Evolutionary conservation across 495 filamentous ascomycete species (phyloP).

Genomic region (Annulohypoxylon moriforme): DNA sequence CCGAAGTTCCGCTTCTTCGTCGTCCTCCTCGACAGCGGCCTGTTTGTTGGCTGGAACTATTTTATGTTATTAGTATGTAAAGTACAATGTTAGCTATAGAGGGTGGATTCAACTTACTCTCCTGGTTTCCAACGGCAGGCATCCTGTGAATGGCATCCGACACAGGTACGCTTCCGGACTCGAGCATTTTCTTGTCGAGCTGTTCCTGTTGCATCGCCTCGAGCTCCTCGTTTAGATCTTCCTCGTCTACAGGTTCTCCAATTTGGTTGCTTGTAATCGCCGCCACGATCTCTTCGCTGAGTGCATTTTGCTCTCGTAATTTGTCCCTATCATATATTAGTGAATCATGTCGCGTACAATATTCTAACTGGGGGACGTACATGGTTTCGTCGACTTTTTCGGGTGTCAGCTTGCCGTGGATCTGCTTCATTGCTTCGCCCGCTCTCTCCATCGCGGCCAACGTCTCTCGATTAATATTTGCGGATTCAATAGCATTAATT

Average conservation of each 20-base stretch:
- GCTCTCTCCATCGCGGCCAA: slow-evolving; percentile 93
- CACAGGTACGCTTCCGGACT: slow-evolving; percentile 78
- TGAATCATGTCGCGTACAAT: slow-evolving; percentile 30
- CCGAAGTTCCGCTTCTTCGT: slow-evolving; percentile 94
- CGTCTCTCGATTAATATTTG: slow-evolving; percentile 98
- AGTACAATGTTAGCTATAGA: background rate
- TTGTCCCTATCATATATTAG: slow-evolving; percentile 73
- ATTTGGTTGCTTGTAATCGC: slow-evolving; percentile 80
- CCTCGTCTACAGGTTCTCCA: slow-evolving; percentile 82
- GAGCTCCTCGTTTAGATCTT: slow-evolving; percentile 82
- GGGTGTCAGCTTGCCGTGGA: slow-evolving; percentile 89
- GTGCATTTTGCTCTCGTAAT: slow-evolving; percentile 89
- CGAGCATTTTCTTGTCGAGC: slow-evolving; percentile 92
- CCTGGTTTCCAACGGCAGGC: slow-evolving; percentile 76
- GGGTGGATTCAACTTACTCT: slow-evolving; percentile 69
- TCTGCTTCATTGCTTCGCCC: slow-evolving; percentile 86
- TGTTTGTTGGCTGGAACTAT: slow-evolving; percentile 69
- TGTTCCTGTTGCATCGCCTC: slow-evolving; percentile 84
- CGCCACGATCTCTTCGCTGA: slow-evolving; percentile 90
- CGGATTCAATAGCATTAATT: slow-evolving; percentile 95
- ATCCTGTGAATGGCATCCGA: slow-evolving; percentile 75
- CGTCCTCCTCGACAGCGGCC: slow-evolving; percentile 76
- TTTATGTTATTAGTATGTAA: slow-evolving; percentile 43
- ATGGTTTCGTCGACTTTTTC: slow-evolving; percentile 95
- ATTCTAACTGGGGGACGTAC: slow-evolving; percentile 66